Evolutionary conservation across 768 basidiomycete genomes (phyloP), one percentile per base, ranked within the genome.

Genomic region (Antrodiella citrinella): DNA sequence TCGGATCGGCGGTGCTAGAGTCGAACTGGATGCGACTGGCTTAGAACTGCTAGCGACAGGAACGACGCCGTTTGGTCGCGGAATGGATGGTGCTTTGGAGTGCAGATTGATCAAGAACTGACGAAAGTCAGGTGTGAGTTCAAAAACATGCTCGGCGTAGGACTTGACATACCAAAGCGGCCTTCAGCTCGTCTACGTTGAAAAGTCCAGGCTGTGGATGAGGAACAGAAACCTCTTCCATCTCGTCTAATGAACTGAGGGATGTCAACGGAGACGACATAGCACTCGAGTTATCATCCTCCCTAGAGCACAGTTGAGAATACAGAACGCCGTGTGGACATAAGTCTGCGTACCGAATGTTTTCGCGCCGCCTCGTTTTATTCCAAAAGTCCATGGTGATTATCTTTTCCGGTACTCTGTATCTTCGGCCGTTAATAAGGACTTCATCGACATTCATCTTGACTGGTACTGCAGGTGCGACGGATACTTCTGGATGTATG

Each of bases 361-460:
- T n/a, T 13, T 51, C 66, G 51, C 74, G 75, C 49, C 69, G 66
- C 56, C 68, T 77, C 51, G 89, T 72, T 65, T 87, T 93, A 50
- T 81, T 84, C 94, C 95, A 98, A 62, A 99, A 99, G 65, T 99
- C 95, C 44, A 99, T 77, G 43, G 89, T 77, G 57, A 99, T 87
- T 45, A 93, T 77, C 51, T 82, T 79, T 64, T 98, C 96, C 2
- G 96, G 96, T 20, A 98, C 84, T 60, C 93, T 75, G 68, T 96
- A 98, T 41, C 89, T 81, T 55, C 90, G 84, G 25, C 88, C 88
- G 58, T 91, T 91, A 58, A 91, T 91, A 47, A 89, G 69, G 20
- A 92, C 82, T 58, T 94, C 91, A 56, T 93, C 91, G 13, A 85
- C 79, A 26, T 75, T 63, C 42, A 86, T 71, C 55, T 74, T 82